Evolutionary conservation across 148 eudicot genomes (phyloP), one percentile per base, ranked within the genome.

Genomic region (Rhododendron ovatum): DNA sequence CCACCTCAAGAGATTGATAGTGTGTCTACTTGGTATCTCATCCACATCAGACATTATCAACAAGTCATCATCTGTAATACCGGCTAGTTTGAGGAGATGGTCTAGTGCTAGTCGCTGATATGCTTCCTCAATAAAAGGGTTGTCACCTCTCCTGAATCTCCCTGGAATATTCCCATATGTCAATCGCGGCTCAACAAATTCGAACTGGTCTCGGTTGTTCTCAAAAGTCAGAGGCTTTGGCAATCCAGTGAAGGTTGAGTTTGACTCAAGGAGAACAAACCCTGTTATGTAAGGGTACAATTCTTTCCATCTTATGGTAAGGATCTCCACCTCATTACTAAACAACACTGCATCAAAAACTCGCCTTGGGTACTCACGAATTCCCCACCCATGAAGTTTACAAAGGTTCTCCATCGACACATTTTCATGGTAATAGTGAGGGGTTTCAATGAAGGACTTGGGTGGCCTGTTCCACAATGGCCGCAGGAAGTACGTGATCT

Each of bases 401-500:
- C 98, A 95, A 0, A 92, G 92, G 88, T 91, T 91, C 74, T 93
- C 94, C 98, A 93, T 93, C 0, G 93, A 89, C 51, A 92, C 94
- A 78, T 93, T 92, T 81, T 91, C 92, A 18, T 89, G 93, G 88
- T 95, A 95, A 80, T 93, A 95, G 67, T 95, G 98, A 8, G 96
- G 95, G 24, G 93, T 93, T 39, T 91, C 90, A 80, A 90, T 76
- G 82, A 95, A 95, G 4, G 94, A 95, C 85, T 88, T 93, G 4
- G 98, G 98, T 15, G 98, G 98, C 88, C 89, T 15, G 91, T 93
- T 95, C 98, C 98, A 95, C 30, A 93, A 80, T 1, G 98, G 98
- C 50, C 98, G 91, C 5, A 95, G 88, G 74, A 95, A 95, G 87
- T 95, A 95, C 1, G 98, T 86, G 47, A 95, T 90, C 87, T 95